Base-by-base conservation (phyloP, 805 yeast genomes). In the Suhomyces sp. region DNA sequence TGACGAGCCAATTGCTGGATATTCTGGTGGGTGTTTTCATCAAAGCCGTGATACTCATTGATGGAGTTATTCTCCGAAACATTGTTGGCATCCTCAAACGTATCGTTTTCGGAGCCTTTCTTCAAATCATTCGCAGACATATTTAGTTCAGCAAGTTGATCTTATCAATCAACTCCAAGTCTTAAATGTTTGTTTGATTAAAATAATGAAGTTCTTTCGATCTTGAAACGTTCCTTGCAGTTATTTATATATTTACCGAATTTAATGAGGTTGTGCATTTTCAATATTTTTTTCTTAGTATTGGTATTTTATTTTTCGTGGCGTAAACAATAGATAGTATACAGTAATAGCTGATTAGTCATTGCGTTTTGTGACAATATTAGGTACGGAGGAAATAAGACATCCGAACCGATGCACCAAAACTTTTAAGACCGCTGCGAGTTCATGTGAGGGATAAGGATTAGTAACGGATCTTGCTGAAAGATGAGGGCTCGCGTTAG, bases 1-100 rank as follows among this genome's bases (percentile, higher is more conserved):
- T 63, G 61, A 24, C 69, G 55, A 39, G 69, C 69, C 55, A 65
- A 56, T 5, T 59, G 48, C 17, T 60, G 61, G 48, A 65, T 52
- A 27, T 64, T 56, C 10, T 53, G 52, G n/a, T 48, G 49, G 9
- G 55, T 47, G 7, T 10, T 33, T 4, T 41, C 43, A n/a, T 46
- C 43, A 19, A 57, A 57, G 4, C 60, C 60, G 24, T 56, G 56
- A 41, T 57, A 54, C 46, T 54, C 55, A 21, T 51, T 48, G 13
- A 53, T 37, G 27, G 56, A 53, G 31, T 50, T 52, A 21, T 49
- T 37, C 21, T 56, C 59, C 8, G 58, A 55, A n/a, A 17, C 22
- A 41, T 22, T 37, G 41, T 10, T 41, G 21, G 25, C 24, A 41
- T 22, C 29, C 29, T 41, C 21, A 20, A 49, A 41, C 20, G 25